Evolutionary conservation across 2,329 filamentous ascomycete species (phyloP).

Genomic region (Sporothrix globosa): DNA sequence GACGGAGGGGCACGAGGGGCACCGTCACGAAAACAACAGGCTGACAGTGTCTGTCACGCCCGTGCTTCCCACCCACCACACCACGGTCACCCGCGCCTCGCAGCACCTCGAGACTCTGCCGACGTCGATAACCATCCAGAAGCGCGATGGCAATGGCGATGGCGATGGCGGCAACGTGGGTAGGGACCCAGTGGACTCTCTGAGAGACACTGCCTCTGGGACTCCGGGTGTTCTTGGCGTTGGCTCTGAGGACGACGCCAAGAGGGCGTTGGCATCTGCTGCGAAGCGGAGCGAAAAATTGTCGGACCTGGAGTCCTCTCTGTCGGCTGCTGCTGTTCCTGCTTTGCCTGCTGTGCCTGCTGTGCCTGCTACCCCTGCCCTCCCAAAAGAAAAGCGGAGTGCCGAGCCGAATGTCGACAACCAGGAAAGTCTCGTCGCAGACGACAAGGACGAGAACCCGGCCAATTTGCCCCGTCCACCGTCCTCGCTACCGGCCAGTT

Average conservation of each 20-base stretch:
- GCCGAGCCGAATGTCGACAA: not conserved
- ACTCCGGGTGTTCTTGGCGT: not conserved
- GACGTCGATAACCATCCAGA: not conserved
- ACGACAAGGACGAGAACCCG: not conserved
- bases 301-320: not conserved
- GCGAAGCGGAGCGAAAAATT: not conserved
- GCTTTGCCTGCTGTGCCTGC: not conserved
- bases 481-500: not conserved
- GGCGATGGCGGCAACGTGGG: too few relatives aligned
- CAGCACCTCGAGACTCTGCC: slow-evolving; percentile 2
- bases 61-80: not conserved
- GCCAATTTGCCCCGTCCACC: not conserved
- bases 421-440: not conserved
- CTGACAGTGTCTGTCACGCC: not conserved
- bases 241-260: not conserved
- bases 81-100: not conserved
- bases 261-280: too few relatives aligned
- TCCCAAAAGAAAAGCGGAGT: not conserved
- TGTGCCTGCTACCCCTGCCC: not conserved
- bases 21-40: not conserved
- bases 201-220: not conserved
- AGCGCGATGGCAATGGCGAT: not conserved
- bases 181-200: not conserved
- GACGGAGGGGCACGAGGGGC: too few relatives aligned
- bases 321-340: not conserved